Conservation (phyloP, 2,329 filamentous ascomycete species). For the Stemphylium beticola region DNA sequence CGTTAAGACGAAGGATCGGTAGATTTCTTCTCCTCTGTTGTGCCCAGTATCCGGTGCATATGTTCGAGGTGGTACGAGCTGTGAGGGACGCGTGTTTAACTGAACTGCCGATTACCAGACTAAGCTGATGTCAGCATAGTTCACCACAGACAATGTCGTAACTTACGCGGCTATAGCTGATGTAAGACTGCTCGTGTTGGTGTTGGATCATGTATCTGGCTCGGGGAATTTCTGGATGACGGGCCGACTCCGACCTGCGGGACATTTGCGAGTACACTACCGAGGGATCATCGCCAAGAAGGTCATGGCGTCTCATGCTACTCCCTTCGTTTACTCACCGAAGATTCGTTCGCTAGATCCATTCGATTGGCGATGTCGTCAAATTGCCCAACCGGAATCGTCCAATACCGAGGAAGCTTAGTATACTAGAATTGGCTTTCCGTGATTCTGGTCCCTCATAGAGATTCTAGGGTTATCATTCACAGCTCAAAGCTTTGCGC, state of each 20-base stretch:
- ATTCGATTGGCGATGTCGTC: not conserved
- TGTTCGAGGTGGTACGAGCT: not conserved
- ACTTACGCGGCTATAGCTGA: not conserved
- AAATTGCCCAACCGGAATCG: not conserved
- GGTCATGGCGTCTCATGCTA: not conserved
- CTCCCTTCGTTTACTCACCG: conserved; percentile 2
- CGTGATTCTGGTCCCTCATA: not conserved
- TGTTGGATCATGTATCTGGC: not conserved
- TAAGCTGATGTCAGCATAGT: not conserved
- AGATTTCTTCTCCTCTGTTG: not conserved
- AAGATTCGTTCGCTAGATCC: not conserved
- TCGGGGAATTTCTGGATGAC: conserved; percentile 7
- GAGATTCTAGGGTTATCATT: not conserved
- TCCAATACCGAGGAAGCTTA: not conserved
- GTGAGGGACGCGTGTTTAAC: not conserved
- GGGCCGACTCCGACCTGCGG: not conserved
- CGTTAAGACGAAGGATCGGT: conserved; percentile 1
- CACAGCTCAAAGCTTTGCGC: not conserved
- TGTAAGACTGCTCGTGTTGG: not conserved
- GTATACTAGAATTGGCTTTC: not conserved
- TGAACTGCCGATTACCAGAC: not conserved
- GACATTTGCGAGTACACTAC: conserved; percentile 1
- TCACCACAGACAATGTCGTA: not conserved
- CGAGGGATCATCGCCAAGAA: not conserved
- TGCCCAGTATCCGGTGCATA: not conserved